Evolutionary conservation across 2,329 filamentous ascomycete species (phyloP).

Genomic region (Penicillium griseofulvum): DNA sequence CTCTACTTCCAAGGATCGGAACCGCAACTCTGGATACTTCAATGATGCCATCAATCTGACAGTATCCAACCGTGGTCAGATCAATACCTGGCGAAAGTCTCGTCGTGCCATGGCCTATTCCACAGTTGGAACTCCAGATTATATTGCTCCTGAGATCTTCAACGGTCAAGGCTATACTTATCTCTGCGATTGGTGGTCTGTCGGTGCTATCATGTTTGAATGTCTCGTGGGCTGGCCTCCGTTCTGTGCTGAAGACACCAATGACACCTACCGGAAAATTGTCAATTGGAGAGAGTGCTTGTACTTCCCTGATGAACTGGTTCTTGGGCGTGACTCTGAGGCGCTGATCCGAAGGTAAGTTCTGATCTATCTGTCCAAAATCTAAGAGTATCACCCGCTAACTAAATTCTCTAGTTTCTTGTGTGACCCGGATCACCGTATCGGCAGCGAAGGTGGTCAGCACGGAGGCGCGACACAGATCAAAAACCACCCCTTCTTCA

Average conservation of each 20-base stretch:
- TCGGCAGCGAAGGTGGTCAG: conserved; percentile 64
- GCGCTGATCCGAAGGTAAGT: conserved; percentile 83
- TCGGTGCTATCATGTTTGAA: conserved; percentile 99
- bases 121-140: conserved; percentile 95
- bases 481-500: conserved; percentile 93
- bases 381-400: conserved; percentile 25
- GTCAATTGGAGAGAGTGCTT: conserved; percentile 96
- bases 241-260: conserved; percentile 96
- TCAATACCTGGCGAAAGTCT: conserved; percentile 98
- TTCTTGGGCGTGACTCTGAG: conserved; percentile 82
- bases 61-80: conserved; percentile 94
- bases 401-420: conserved; percentile 64
- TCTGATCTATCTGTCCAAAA: not conserved
- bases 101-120: conserved; percentile 96
- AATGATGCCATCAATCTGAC: conserved; percentile 94
- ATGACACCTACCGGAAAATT: conserved; percentile 98
- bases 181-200: conserved; percentile 98
- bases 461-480: conserved; percentile 80
- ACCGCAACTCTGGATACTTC: conserved; percentile 90
- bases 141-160: conserved; percentile 98
- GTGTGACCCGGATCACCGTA: conserved; percentile 87
- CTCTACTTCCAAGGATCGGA: conserved; percentile 66
- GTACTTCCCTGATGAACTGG: conserved; percentile 95
- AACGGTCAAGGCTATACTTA: conserved; percentile 94
- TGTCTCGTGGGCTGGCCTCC: conserved; percentile 98